Evolutionary conservation across 192 early-diverging fungal genomes (phyloP).

Genomic region (Paraglomus brasilianum): DNA sequence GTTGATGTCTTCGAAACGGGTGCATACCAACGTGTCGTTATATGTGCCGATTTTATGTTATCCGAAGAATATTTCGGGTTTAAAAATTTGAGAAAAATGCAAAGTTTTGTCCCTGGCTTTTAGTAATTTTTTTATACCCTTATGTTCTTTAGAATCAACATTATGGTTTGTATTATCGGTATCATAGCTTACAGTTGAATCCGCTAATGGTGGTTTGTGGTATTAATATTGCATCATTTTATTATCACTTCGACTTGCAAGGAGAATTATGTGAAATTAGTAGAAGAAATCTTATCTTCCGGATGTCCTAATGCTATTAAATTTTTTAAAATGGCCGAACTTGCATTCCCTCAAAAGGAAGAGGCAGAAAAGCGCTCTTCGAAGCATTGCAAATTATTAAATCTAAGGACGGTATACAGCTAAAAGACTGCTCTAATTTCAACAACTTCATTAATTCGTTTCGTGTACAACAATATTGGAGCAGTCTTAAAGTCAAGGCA

Average conservation of each 20-base stretch:
- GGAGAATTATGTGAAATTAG: constrained; percentile 15
- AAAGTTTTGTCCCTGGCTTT: not conserved
- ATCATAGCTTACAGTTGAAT: not conserved
- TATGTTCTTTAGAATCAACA: constrained; percentile 25
- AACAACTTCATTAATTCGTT: constrained; percentile 7
- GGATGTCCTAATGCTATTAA: constrained; percentile 18
- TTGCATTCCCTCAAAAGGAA: constrained; percentile 18
- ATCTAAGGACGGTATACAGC: constrained; percentile 1
- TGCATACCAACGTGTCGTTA: too few species aligned
- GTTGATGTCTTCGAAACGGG: too few species aligned
- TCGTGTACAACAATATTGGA: constrained; percentile 13
- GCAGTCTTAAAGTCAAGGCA: not conserved
- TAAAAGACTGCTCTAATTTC: constrained; percentile 5
- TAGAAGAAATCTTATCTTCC: constrained; percentile 27
- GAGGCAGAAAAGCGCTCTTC: constrained; percentile 14
- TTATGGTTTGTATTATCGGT: constrained; percentile 16
- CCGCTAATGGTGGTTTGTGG: too few species aligned
- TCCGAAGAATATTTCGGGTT: constrained; percentile 24
- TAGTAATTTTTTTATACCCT: constrained; percentile 1
- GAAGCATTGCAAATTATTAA: constrained; percentile 12
- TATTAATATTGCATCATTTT: constrained; percentile 16
- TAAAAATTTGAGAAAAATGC: not conserved
- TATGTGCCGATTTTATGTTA: constrained; percentile 8
- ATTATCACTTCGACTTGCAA: too few species aligned
- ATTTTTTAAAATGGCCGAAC: constrained; percentile 25